These are phyloP conservation scores for Paramecium pentaurelia DNA, from an alignment of 73 alveolate species.

Conservation along the genomic window DNA sequence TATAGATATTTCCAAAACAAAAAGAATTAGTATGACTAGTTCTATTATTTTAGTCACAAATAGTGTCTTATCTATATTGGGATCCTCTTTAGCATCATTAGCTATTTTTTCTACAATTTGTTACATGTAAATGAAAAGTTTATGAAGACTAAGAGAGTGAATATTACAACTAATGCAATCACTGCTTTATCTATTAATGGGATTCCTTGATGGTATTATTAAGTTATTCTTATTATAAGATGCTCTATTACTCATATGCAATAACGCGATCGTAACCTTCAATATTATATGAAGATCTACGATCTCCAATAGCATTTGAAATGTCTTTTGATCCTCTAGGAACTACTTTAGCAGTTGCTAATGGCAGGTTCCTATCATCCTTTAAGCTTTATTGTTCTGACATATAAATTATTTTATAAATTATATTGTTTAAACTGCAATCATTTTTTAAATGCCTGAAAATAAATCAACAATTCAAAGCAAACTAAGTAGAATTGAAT, in stretches of 20 bases:
- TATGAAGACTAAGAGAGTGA: background rate
- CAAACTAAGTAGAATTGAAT: background rate
- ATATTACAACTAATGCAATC: background rate
- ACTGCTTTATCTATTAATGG: background rate
- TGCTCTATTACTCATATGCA: background rate
- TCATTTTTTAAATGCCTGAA: background rate
- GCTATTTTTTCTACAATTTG: background rate
- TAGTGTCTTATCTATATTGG: background rate
- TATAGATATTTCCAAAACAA: background rate
- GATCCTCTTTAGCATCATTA: background rate
- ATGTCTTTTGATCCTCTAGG: background rate
- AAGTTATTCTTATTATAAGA: background rate
- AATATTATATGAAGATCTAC: conserved; percentile 27
- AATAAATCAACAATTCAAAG: background rate
- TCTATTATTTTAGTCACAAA: background rate
- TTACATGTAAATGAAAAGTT: conserved; percentile 26
- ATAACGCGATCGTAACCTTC: background rate
- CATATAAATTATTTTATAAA: background rate
- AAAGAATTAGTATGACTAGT: background rate
- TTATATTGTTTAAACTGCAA: background rate
- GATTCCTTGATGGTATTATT: background rate
- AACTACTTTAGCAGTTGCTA: background rate
- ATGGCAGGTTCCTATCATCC: background rate
- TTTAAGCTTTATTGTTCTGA: background rate
- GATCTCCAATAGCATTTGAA: background rate